Evolutionary conservation across 108 stramenopile genomes (phyloP), one percentile per base, ranked within the genome.

Genomic region (Cyclostephanos invisitatus): DNA sequence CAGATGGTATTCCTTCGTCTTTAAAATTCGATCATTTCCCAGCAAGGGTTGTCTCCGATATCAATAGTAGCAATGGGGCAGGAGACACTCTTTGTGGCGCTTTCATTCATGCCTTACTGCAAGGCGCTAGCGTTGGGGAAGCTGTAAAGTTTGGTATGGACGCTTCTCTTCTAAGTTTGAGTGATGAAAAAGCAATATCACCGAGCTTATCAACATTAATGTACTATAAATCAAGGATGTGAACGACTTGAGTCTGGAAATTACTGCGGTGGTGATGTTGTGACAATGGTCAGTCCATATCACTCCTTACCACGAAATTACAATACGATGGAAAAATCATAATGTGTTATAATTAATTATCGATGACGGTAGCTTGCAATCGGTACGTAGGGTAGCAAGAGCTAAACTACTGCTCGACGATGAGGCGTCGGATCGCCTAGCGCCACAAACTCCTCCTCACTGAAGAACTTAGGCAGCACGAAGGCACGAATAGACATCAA

Each of bases 401-500:
- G 59, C n/a, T 53, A 49, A 42, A 32, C 38, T 42, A 56, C 8
- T 56, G 55, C 55, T 56, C 15, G 55, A 11, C 72, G 65, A 51
- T n/a, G 72, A 48, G 86, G 84, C 38, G 76, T 77, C 32, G 78
- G 75, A 53, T 95, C 94, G 20, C 91, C 93, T 12, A 96, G 78
- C 1, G 78, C 87, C 0, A 64, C 72, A 24, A 96, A 83, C 60
- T 96, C 96, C 22, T 83, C 73, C 62, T 93, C 88, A 40, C 81
- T 77, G 70, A 96, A 96, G 29, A 93, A 66, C 32, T 85, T 86
- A 0, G 97, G 97, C 25, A 98, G 76, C 28, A 91, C 57, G 37
- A 81, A 74, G 8, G 82, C 73, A 48, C 97, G 84, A 67, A 96
- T 90, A 12, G 86, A 65, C 87, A 98, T 95, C 22, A 98, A 75